Conservation (phyloP, 352 stramenopile genomes). For the Pythium biforme region DNA sequence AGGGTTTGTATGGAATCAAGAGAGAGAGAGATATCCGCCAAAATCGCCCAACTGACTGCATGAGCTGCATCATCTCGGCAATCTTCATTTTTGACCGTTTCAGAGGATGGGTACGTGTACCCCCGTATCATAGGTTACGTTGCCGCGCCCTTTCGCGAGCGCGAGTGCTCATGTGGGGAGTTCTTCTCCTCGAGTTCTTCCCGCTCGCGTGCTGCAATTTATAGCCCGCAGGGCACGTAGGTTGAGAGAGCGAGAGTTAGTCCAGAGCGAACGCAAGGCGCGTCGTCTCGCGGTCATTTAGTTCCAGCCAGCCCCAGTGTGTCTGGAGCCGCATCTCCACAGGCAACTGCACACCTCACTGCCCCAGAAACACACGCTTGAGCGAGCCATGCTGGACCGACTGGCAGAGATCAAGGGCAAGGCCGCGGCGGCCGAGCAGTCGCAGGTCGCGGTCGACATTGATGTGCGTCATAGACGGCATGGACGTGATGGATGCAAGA, state of each 20-base stretch:
- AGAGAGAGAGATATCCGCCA: not conserved
- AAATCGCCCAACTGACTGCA: not conserved
- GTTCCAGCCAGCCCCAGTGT: not conserved
- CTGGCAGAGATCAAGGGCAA: constrained; percentile 74
- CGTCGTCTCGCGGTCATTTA: not conserved
- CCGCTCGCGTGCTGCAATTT: not conserved
- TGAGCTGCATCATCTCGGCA: not conserved
- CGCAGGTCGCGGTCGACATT: constrained; percentile 62
- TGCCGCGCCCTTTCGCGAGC: constrained; percentile 1
- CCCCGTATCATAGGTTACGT: not conserved
- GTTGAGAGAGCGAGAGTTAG: too few relatives aligned
- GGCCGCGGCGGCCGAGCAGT: constrained; percentile 20
- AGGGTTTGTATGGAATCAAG: not conserved
- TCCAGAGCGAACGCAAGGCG: too few relatives aligned
- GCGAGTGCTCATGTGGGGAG: not conserved
- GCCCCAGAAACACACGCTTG: not conserved
- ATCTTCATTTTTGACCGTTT: not conserved
- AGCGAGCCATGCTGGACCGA: constrained; percentile 62
- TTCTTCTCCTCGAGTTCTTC: not conserved
- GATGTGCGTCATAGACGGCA: constrained; percentile 41
- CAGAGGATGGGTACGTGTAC: constrained; percentile 8
- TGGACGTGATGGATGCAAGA: not conserved
- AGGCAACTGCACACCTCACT: not conserved
- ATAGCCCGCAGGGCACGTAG: not conserved
- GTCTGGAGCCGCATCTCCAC: not conserved